A percentile compares a stretch with the other conserved stretches of the same genome.
Evolutionary conservation across 148 eudicot genomes (phyloP).

Genomic region (Polygonum maritimum): DNA sequence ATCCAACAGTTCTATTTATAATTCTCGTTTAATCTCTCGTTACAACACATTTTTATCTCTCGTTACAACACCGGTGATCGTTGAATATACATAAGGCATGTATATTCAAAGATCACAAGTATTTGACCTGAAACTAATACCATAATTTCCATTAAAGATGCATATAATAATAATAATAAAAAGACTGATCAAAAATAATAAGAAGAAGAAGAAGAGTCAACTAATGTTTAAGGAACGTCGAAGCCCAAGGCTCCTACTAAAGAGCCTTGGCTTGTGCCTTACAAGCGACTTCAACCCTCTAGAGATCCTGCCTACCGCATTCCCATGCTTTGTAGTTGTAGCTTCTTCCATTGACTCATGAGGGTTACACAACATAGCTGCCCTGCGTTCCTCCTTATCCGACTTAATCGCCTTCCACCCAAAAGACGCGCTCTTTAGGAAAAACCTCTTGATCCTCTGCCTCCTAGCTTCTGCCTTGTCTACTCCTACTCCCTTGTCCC

Average conservation of each 20-base stretch:
- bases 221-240: not conserved
- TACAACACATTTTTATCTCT: no score
- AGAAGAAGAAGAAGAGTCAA: no score
- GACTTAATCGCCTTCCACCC: constrained; percentile 23
- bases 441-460: constrained; percentile 34
- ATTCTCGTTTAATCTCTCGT: no score
- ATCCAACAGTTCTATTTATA: no score
- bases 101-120: no score
- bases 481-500: not conserved
- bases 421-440: constrained; percentile 40
- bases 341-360: constrained; percentile 17
- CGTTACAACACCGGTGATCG: no score
- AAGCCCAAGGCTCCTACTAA: not conserved
- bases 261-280: constrained; percentile 26
- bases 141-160: no score
- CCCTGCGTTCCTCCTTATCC: constrained; percentile 21
- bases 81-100: no score
- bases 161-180: no score
- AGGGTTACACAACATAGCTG: constrained; percentile 23
- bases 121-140: no score
- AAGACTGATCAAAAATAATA: no score
- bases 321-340: constrained; percentile 16
- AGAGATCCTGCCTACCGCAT: constrained; percentile 14
- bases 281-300: constrained; percentile 35
- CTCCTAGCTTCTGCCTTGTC: constrained; percentile 21